Conservation (phyloP, 2,329 filamentous ascomycete genomes). For the Sclerotinia nivalis region DNA sequence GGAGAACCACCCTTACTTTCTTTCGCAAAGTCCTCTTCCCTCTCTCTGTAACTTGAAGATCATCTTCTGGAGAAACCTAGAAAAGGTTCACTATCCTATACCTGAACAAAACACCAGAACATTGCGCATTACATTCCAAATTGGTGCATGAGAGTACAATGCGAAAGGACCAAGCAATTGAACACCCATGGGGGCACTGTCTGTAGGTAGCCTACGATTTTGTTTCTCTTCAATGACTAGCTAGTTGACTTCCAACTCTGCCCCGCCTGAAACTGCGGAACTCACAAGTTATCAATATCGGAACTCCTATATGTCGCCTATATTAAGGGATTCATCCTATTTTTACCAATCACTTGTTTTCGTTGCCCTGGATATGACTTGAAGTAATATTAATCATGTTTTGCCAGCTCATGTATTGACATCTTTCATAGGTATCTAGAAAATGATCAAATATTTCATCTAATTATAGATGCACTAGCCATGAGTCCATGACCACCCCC, state of each 20-base stretch:
- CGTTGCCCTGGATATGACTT: neutral
- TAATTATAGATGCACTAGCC: constrained; percentile 18
- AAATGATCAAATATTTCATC: neutral
- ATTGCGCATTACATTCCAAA: constrained; percentile 12
- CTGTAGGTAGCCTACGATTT: neutral
- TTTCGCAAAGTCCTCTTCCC: neutral
- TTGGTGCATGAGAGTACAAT: constrained; percentile 14
- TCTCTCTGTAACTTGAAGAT: neutral
- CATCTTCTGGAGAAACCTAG: neutral
- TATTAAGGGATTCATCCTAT: constrained; percentile 2
- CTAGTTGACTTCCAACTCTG: neutral
- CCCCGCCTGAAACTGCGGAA: neutral
- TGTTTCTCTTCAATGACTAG: neutral
- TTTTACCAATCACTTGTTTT: neutral
- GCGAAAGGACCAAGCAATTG: constrained; percentile 9
- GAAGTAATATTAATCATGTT: neutral
- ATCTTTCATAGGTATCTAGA: constrained; percentile 5
- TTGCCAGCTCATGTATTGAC: constrained; percentile 9
- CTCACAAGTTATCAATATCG: neutral
- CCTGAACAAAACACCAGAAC: neutral
- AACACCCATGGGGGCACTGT: neutral
- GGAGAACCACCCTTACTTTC: too few species aligned
- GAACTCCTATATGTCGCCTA: neutral
- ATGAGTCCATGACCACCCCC: neutral
- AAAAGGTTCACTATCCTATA: neutral